These are phyloP conservation scores for Sporothrix luriei DNA, from an alignment of 2,329 filamentous ascomycete genomes.

Conservation along the genomic window DNA sequence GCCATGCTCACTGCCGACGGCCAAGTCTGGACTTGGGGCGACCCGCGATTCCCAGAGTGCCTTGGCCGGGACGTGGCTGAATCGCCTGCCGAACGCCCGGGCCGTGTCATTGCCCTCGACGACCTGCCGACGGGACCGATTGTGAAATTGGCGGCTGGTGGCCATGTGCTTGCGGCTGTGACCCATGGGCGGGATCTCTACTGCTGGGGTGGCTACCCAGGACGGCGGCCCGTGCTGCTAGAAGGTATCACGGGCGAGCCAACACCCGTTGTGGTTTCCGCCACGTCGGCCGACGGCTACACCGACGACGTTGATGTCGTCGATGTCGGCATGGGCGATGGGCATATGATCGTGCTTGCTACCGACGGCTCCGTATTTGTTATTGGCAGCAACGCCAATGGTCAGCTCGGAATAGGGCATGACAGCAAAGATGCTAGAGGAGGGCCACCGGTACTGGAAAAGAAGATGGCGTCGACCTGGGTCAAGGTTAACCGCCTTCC, in stretches of 20 bases:
- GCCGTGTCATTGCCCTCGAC: slow-evolving; percentile 52
- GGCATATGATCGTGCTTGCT: slow-evolving; percentile 61
- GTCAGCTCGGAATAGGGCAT: slow-evolving; percentile 57
- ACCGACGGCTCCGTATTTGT: slow-evolving; percentile 55
- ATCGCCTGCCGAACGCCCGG: slow-evolving; percentile 52
- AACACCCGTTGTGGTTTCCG: slow-evolving; percentile 49
- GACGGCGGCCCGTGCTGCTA: slow-evolving; percentile 38
- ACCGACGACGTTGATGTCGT: slow-evolving; percentile 54
- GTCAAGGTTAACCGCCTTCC: slow-evolving; percentile 47
- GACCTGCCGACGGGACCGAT: slow-evolving; percentile 57
- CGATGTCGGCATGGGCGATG: slow-evolving; percentile 61
- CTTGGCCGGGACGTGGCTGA: slow-evolving; percentile 55
- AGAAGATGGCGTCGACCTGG: slow-evolving; percentile 4
- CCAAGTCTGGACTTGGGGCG: slow-evolving; percentile 58
- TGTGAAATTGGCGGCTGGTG: slow-evolving; percentile 57
- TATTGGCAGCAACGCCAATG: slow-evolving; percentile 59
- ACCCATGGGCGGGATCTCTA: slow-evolving; percentile 62
- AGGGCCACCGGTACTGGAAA: slow-evolving; percentile 33
- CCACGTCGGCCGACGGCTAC: slow-evolving; percentile 49
- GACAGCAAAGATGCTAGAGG: background rate
- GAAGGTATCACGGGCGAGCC: slow-evolving; percentile 41
- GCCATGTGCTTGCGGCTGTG: slow-evolving; percentile 61
- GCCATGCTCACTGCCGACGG: slow-evolving; percentile 50
- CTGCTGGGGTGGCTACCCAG: slow-evolving; percentile 58
- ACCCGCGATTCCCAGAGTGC: slow-evolving; percentile 59